A percentile compares a stretch with the other conserved stretches of the same genome.
These are phyloP conservation scores for Yarrowia hollandica DNA, from an alignment of 805 yeast species.

Conservation along the genomic window DNA sequence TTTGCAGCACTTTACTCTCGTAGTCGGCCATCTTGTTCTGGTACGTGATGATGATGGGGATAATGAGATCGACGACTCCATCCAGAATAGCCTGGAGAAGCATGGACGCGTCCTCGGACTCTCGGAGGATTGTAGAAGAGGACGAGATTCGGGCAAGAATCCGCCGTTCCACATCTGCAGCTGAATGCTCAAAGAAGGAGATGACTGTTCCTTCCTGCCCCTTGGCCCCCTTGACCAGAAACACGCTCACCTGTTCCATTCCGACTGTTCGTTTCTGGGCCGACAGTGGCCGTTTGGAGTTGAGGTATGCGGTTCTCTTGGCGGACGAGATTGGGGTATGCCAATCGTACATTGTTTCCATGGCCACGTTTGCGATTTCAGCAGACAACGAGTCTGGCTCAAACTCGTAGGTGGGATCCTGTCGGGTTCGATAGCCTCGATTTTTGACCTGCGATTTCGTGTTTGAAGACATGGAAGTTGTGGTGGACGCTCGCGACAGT, in stretches of 20 bases:
- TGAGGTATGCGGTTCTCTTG: conserved; percentile 40
- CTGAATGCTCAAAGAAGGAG: conserved; percentile 59
- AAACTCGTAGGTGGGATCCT: conserved; percentile 15
- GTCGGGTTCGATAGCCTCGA: not conserved
- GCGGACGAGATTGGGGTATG: conserved; percentile 37
- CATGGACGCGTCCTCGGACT: conserved; percentile 53
- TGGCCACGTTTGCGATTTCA: conserved; percentile 28
- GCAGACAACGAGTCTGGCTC: conserved; percentile 30
- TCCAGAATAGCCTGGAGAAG: conserved; percentile 57
- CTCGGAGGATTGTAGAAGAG: conserved; percentile 51
- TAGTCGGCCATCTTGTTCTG: conserved; percentile 50
- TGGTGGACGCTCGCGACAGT: conserved; percentile 3
- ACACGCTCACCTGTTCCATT: conserved; percentile 57
- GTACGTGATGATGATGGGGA: conserved; percentile 57
- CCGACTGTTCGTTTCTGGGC: conserved; percentile 50
- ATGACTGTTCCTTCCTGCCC: conserved; percentile 48
- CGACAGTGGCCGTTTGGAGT: conserved; percentile 49
- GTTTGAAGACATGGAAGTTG: not conserved
- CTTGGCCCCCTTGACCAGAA: conserved; percentile 39
- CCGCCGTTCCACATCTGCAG: conserved; percentile 54
- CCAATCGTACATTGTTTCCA: conserved; percentile 41
- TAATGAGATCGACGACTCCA: conserved; percentile 53
- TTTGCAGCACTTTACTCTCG: conserved; percentile 52
- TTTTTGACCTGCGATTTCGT: not conserved
- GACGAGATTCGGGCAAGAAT: conserved; percentile 50